These are phyloP conservation scores for Penicillium occitanis DNA, from an alignment of 2,329 filamentous ascomycete species.

Conservation along the genomic window DNA sequence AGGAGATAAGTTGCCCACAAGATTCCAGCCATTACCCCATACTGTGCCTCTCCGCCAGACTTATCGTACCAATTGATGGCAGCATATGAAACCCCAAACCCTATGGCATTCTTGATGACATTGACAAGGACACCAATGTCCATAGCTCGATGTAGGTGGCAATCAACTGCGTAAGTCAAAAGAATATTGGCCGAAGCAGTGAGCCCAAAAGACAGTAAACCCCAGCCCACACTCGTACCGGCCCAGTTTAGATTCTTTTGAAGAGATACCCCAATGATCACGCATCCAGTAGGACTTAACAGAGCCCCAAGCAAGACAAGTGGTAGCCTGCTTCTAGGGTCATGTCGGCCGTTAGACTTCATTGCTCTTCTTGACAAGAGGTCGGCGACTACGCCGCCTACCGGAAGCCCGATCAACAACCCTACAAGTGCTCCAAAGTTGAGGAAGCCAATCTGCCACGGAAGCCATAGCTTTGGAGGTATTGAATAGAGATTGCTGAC, in stretches of 20 bases:
- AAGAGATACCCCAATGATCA: background rate
- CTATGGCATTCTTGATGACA: background rate
- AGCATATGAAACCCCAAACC: slow-evolving; percentile 7
- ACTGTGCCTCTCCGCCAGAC: background rate
- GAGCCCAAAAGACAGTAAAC: slow-evolving; percentile 4
- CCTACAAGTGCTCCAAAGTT: slow-evolving; percentile 2
- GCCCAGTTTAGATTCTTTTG: background rate
- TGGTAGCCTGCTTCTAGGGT: background rate
- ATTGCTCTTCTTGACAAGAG: background rate
- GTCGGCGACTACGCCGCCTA: slow-evolving; percentile 2
- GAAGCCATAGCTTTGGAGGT: background rate
- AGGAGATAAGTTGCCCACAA: slow-evolving; percentile 3
- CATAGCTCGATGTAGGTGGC: background rate
- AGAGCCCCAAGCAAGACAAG: slow-evolving; percentile 1
- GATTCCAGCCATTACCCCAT: slow-evolving; percentile 3
- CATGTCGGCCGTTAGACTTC: background rate
- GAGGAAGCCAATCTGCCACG: background rate
- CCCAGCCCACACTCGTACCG: background rate
- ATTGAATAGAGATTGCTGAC: slow-evolving; percentile 1
- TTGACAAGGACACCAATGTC: slow-evolving; percentile 8
- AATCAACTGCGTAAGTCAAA: slow-evolving; percentile 5
- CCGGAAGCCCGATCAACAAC: background rate
- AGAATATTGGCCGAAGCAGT: slow-evolving; percentile 8
- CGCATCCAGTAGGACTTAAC: slow-evolving; percentile 3
- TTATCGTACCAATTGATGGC: background rate